Percentiles rank a stretch among this genome's conserved stretches.
These are phyloP conservation scores for Myriangium duriaei DNA, from an alignment of 2,329 filamentous ascomycete genomes.

Conservation along the genomic window DNA sequence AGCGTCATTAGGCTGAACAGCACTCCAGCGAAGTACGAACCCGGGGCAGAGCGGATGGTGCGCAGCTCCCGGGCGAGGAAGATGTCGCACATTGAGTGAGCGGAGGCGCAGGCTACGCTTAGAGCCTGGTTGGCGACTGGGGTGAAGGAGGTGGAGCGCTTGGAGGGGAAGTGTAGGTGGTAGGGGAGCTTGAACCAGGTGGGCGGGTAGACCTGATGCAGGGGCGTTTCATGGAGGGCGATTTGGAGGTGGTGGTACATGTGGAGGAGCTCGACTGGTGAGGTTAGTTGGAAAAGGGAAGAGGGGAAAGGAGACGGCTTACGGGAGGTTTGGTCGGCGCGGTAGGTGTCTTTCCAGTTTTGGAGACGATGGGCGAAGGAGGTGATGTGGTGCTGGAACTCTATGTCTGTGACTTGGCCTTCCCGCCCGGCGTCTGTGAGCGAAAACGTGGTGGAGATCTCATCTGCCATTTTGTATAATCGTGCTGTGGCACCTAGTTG, in stretches of 20 bases:
- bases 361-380: conserved; percentile 52
- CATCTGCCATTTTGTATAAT: conserved; percentile 53
- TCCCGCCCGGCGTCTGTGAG: conserved; percentile 38
- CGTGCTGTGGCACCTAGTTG: conserved; percentile 48
- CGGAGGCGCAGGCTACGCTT: conserved; percentile 52
- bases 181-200: conserved; percentile 39
- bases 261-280: conserved; percentile 28
- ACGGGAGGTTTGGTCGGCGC: conserved; percentile 36
- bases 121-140: conserved; percentile 54
- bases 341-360: conserved; percentile 55
- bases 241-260: conserved; percentile 54
- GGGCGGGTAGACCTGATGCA: conserved; percentile 50
- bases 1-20: conserved; percentile 1
- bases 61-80: conserved; percentile 35
- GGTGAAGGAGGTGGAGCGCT: conserved; percentile 32
- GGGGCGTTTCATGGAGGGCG: conserved; percentile 64
- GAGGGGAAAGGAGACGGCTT: conserved; percentile 41
- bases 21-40: conserved; percentile 1
- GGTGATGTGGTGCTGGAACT: conserved; percentile 37
- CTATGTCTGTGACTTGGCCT: not conserved
- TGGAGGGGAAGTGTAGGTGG: conserved; percentile 31
- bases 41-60: conserved; percentile 1
- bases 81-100: conserved; percentile 53
- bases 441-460: conserved; percentile 55
- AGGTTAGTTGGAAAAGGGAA: not conserved